Evolutionary conservation across 1,139 yeast species (phyloP), one percentile per base, ranked within the genome.

Genomic region (Ogataea hybrid): DNA sequence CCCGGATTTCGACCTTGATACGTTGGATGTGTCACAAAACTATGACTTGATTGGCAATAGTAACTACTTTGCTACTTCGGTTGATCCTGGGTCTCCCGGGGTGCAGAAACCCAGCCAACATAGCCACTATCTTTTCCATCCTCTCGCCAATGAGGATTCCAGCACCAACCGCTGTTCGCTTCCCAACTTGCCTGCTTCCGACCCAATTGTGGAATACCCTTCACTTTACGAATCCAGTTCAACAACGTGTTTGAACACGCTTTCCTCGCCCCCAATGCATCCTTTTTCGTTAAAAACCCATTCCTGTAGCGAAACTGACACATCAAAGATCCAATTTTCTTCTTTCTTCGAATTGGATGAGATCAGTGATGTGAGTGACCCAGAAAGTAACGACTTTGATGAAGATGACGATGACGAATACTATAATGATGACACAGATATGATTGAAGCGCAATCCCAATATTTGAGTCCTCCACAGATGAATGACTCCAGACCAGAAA

Each of bases 1-100:
- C 30, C 57, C 58, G 9, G 41, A 33, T 5, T 40, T 46, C 39
- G 56, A 52, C 23, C 38, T 46, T 29, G 57, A 52, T 33, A 44
- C 48, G 9, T 41, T 51, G 18, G 50, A 50, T 10, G 28, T 38
- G 22, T 28, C 49, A 1, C 47, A 42, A 17, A 40, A 37, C 30
- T 41, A 42, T 21, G 49, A 44, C 14, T 29, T 44, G 16, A 37
- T 43, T 21, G 37, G 40, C 12, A 23, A 39, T 10, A 17, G 18
- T 32, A 30, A 32, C 38, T 35, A 32, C 25, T 27, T 25, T 6
- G 46, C 49, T 4, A 40, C 41, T 14, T 25, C 43, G n/a, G 42
- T 35, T 9, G 47, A 43, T 15, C 20, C 32, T n/a, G 28, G 25
- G 22, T 11, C 18, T 5, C 17, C 29, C 20, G 28, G 15, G 14